These are phyloP conservation scores for Neofusicoccum sp. DNA, from an alignment of 2,329 filamentous ascomycete species.

Conservation along the genomic window DNA sequence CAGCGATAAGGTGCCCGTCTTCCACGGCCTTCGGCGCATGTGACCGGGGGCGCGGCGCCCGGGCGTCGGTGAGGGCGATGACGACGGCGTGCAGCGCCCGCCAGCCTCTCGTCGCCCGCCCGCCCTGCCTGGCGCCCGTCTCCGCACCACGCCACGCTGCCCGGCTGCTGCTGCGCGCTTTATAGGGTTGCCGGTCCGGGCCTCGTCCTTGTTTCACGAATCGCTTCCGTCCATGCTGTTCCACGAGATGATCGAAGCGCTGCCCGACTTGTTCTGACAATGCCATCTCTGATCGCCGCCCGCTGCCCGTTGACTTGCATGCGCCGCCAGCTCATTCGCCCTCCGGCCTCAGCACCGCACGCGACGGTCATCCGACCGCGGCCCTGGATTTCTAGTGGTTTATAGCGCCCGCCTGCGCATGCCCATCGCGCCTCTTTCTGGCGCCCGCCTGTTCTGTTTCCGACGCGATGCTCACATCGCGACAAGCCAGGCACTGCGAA, in stretches of 20 bases:
- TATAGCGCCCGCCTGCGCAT: background rate
- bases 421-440: background rate
- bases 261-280: background rate
- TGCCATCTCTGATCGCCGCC: constrained; percentile 6
- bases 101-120: background rate
- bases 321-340: background rate
- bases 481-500: background rate
- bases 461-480: background rate
- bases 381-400: background rate
- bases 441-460: background rate
- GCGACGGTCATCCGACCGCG: background rate
- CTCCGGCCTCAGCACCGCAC: background rate
- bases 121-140: background rate
- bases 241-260: constrained; percentile 13
- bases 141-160: constrained; percentile 16
- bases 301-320: constrained; percentile 10
- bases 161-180: background rate
- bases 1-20: background rate
- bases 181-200: constrained; percentile 14
- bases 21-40: constrained; percentile 3
- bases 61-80: constrained; percentile 10
- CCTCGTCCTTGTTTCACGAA: constrained; percentile 17
- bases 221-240: constrained; percentile 4
- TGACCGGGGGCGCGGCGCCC: constrained; percentile 1
- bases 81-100: constrained; percentile 1